Conservation (phyloP, 2,329 filamentous ascomycete genomes). For the Ambrosiella cleistominuta region DNA sequence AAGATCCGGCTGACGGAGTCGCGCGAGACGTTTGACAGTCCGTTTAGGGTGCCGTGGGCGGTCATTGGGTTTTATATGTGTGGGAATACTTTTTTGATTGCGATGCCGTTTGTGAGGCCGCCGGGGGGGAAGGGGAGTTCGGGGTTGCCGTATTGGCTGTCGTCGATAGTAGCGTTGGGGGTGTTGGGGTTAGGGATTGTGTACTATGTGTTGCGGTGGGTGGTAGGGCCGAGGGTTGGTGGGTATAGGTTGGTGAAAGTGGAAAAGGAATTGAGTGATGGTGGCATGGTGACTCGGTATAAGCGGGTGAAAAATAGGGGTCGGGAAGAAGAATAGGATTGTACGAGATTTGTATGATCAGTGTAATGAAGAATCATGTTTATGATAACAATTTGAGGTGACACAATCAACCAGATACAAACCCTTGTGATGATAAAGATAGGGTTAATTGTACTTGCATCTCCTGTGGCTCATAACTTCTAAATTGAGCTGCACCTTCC, state of each 20-base stretch:
- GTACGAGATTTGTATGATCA: background rate
- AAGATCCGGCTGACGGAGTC: constrained; percentile 32
- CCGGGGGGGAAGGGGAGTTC: constrained; percentile 28
- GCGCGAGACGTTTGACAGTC: constrained; percentile 34
- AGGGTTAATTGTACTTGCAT: no score
- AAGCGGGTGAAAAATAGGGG: background rate
- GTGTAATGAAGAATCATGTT: no score
- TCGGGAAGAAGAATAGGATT: background rate
- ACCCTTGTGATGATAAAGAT: no score
- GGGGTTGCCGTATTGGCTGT: constrained; percentile 38
- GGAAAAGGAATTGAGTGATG: constrained; percentile 3
- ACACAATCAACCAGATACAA: no score
- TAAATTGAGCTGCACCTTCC: background rate
- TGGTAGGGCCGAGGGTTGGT: constrained; percentile 29
- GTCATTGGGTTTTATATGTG: constrained; percentile 31
- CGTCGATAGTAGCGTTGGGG: constrained; percentile 35
- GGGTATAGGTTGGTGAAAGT: constrained; percentile 26
- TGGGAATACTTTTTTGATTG: constrained; percentile 32
- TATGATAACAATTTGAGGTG: no score
- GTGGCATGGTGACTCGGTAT: background rate
- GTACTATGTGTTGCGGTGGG: constrained; percentile 37
- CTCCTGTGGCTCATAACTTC: background rate
- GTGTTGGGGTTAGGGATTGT: constrained; percentile 31
- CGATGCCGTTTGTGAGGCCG: constrained; percentile 39
- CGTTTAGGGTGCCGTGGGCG: constrained; percentile 32